Evolutionary conservation across 495 filamentous ascomycete genomes (phyloP), one percentile per base, ranked within the genome.

Genomic region (Aspergillus indologenus): DNA sequence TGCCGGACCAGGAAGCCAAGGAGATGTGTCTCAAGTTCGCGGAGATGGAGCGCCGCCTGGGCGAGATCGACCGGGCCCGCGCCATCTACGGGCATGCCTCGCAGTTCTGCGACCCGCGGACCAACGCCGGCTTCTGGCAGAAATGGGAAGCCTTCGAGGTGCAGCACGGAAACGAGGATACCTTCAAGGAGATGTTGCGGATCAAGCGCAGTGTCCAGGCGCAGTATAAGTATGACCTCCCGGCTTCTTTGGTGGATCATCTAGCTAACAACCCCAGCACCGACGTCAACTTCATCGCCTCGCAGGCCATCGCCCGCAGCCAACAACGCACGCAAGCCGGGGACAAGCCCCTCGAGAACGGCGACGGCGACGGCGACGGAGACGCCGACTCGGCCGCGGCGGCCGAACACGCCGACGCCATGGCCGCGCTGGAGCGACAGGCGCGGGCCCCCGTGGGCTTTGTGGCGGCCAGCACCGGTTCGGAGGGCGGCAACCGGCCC

Each of bases 21-120:
- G 90, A 95, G 63, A 99, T 98, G 95, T 98, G 95, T 74, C 85
- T 98, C 67, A 98, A 97, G 69, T 99, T 97, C 61, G 95, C 94
- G 9, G 94, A 99, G 70, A 98, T 98, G 95, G 94, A 99, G 80
- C 84, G 95, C 64, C 73, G 94, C 19, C 85, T 99, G 0, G 94
- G 94, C 54, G 94, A 99, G 72, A 96, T 99, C 68, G 94, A 99
- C 70, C 86, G 95, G 45, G 93, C 94, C 7, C 81, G 94, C 64
- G 91, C 91, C 7, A 96, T 99, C 59, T 99, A 93, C 65, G 94
- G 91, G 11, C 94, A 99, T 68, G 94, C 90, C 18, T 95, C 90
- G 15, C 94, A 99, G 68, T 99, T 97, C 78, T 95, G 91, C 73
- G 94, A 99, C 75, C 94, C 94, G 17, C 81, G 94, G 18, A 96